Conservation (phyloP, 306 rosid species). For the Dicorynia guianensis region DNA sequence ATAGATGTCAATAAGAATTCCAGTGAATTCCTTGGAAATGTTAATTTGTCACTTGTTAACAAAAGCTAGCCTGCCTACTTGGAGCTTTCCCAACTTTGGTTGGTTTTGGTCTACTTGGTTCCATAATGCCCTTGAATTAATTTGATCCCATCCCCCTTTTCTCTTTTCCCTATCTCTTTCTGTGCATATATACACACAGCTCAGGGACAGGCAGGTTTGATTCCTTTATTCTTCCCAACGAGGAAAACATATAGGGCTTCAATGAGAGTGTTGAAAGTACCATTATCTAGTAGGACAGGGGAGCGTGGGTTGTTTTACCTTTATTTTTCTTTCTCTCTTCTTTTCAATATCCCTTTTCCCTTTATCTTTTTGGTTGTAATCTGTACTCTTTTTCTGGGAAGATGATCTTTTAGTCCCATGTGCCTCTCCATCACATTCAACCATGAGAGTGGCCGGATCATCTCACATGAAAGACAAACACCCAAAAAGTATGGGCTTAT, state of each 20-base stretch:
- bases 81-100: conserved; percentile 53
- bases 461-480: conserved; percentile 92
- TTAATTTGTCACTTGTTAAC: conserved; percentile 64
- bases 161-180: conserved; percentile 37
- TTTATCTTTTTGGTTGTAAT: conserved; percentile 78
- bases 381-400: conserved; percentile 66
- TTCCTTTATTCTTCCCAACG: conserved; percentile 56
- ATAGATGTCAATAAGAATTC: conserved; percentile 31
- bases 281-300: conserved; percentile 65
- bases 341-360: conserved; percentile 59
- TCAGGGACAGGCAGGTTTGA: conserved; percentile 46
- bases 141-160: background rate
- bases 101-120: conserved; percentile 49
- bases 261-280: conserved; percentile 38
- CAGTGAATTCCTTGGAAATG: conserved; percentile 61
- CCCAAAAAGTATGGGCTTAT: conserved; percentile 52
- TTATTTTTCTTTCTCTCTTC: conserved; percentile 45
- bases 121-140: conserved; percentile 38
- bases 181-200: conserved; percentile 42
- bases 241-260: conserved; percentile 40
- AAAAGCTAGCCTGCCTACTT: conserved; percentile 50
- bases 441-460: conserved; percentile 53
- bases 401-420: conserved; percentile 90
- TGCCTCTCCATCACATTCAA: conserved; percentile 86
- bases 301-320: conserved; percentile 79